Evolutionary conservation across 1,284 basidiomycete species (phyloP), one percentile per base, ranked within the genome.

Genomic region (Hemileia vastatrix): DNA sequence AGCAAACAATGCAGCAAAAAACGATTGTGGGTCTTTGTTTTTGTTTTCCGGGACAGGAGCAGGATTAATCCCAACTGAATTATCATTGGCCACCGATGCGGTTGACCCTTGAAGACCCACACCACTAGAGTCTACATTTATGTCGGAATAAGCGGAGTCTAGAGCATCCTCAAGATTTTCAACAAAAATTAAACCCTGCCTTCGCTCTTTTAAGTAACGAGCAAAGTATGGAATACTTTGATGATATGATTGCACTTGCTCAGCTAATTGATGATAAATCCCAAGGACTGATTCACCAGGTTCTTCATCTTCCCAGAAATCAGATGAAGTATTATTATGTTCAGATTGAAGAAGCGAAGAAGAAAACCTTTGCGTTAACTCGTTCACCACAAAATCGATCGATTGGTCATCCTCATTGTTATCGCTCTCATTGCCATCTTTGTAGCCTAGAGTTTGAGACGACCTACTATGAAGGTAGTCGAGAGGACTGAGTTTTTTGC

Each of bases 131-230:
- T 63, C 55, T 11, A 45, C 48, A 23, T 33, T 33, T n/a, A 23
- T 11, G 50, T 32, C 1, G 36, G 40, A 31, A 13, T 48, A 18
- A 50, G 48, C 27, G 49, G 19, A 21, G 40, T 68, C 67, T n/a
- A 97, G 79, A 1, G 92, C 93, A 71, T 96, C 94, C 18, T 86
- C 88, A 32, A 96, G 78, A 72, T 94, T 93, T 76, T 96, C 93
- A 1, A 87, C 87, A 76, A 94, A 95, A 23, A 95, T 78, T 18
- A 98, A 79, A 2, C 93, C 92, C 72, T 88, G 86, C 40, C 94
- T 81, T 27, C 94, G 83, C 76, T 97, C 91, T 1, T 83, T 76
- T 2, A 98, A 82, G 70, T 84, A 88, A 68, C 82, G 81, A 77
- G 96, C 91, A 74, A 98, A 96, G 52, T 86, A 80, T 13, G 85